Conservation (phyloP, 352 stramenopile genomes). For the Pilasporangium apinafurcum region DNA sequence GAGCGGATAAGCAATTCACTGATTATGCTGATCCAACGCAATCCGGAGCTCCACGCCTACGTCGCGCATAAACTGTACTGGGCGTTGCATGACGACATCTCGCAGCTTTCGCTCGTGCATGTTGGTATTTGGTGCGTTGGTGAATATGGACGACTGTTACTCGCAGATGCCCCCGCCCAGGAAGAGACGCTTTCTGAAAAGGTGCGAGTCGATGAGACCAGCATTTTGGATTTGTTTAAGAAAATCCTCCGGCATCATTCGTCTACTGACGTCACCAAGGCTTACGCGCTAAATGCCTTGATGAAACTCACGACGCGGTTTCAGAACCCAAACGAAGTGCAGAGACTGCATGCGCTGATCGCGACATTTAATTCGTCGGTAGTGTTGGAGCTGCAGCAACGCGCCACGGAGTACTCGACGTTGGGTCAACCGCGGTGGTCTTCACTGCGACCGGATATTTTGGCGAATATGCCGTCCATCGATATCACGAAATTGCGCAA, state of each 20-base stretch:
- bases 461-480: constrained; percentile 94
- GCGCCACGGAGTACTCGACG: constrained; percentile 93
- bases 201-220: constrained; percentile 54
- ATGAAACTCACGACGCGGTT: constrained; percentile 95
- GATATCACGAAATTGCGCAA: constrained; percentile 80
- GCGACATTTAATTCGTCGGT: constrained; percentile 89
- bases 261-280: constrained; percentile 73
- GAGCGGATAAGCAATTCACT: constrained; percentile 93
- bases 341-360: constrained; percentile 83
- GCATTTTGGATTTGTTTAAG: constrained; percentile 63
- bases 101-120: constrained; percentile 94
- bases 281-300: constrained; percentile 87
- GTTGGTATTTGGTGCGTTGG: constrained; percentile 98
- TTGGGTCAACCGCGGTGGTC: constrained; percentile 79
- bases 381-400: constrained; percentile 95
- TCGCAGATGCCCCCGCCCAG: constrained; percentile 51
- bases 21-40: constrained; percentile 94
- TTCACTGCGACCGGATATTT: constrained; percentile 76
- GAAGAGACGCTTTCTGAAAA: constrained; percentile 68
- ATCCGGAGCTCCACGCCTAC: constrained; percentile 87
- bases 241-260: constrained; percentile 82
- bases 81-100: constrained; percentile 93
- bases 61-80: constrained; percentile 97
- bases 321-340: constrained; percentile 48
- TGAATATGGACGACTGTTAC: constrained; percentile 93